A percentile compares a stretch with the other conserved stretches of the same genome.
phyloP scores from a whole-genome alignment of 2,329 filamentous ascomycete genomes.

The Byssothecium circinans region DNA sequence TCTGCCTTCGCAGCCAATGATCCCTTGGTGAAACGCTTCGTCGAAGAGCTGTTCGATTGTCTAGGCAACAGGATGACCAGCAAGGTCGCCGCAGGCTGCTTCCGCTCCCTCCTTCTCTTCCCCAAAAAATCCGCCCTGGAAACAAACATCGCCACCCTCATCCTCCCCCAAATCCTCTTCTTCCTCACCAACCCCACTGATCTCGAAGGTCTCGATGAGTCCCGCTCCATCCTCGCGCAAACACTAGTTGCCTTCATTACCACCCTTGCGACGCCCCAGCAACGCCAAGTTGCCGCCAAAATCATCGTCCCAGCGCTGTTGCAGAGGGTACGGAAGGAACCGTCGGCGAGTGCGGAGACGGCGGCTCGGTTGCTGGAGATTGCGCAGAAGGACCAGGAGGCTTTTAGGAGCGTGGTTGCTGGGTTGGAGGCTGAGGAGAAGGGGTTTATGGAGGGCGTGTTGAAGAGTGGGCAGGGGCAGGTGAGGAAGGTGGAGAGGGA shows the following conservation, averaged over 20 bases:
- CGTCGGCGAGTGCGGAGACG: conserved; percentile 65
- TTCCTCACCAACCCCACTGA: conserved; percentile 68
- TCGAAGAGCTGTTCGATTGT: conserved; percentile 83
- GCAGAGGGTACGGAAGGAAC: conserved; percentile 66
- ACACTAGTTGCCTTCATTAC: conserved; percentile 73
- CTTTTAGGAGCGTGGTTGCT: conserved; percentile 74
- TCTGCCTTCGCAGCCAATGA: conserved; percentile 75
- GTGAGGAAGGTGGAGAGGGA: conserved; percentile 55
- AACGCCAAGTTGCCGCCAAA: conserved; percentile 63
- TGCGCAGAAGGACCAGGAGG: conserved; percentile 70
- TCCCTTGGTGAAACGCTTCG: conserved; percentile 70
- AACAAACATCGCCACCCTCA: conserved; percentile 69
- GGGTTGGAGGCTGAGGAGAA: conserved; percentile 71
- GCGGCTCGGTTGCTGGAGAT: conserved; percentile 78
- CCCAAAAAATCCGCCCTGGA: conserved; percentile 48
- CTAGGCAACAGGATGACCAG: conserved; percentile 79
- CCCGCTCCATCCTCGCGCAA: conserved; percentile 69
- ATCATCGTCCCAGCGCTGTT: conserved; percentile 78
- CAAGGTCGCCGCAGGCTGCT: conserved; percentile 87
- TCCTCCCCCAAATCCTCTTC: conserved; percentile 73
- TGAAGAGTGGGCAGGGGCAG: conserved; percentile 62
- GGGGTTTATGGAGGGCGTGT: conserved; percentile 77
- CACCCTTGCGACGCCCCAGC: conserved; percentile 33
- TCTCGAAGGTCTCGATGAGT: conserved; percentile 78
- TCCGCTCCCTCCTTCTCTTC: conserved; percentile 78